Evolutionary conservation across 768 basidiomycete species (phyloP).

Genomic region (Suillus brevipes): DNA sequence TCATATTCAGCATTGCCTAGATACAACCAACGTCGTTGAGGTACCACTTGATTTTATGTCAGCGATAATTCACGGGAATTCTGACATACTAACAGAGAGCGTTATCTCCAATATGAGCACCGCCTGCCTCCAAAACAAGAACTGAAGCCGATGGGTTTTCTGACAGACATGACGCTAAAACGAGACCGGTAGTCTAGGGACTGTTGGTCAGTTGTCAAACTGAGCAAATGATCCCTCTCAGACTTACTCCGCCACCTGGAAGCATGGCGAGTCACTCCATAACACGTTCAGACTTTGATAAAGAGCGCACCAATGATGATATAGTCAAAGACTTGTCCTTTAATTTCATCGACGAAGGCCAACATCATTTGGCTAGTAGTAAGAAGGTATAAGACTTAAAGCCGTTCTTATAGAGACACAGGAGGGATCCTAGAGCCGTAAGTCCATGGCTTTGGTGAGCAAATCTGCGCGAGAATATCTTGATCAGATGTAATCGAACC

Average conservation of each 20-base stretch:
- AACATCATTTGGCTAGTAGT: not conserved
- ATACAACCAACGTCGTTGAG: not conserved
- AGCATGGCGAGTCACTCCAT: not conserved
- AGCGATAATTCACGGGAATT: not conserved
- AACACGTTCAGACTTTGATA: not conserved
- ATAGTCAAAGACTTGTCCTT: not conserved
- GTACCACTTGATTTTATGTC: not conserved
- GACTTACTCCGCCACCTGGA: not conserved
- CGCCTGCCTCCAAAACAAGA: not conserved
- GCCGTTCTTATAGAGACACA: not conserved
- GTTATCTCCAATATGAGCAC: not conserved
- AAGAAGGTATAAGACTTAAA: not conserved
- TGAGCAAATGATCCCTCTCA: not conserved
- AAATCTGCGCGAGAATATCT: not conserved
- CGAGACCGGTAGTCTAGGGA: not conserved
- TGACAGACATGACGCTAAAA: not conserved
- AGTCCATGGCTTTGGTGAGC: not conserved
- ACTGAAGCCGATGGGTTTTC: not conserved
- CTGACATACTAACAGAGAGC: not conserved
- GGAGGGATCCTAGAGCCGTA: not conserved
- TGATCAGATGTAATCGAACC: not conserved
- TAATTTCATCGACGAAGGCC: not conserved
- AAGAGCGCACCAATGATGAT: not conserved
- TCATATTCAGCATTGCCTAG: not conserved
- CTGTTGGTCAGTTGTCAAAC: not conserved